phyloP scores from a whole-genome alignment of 305 asterid species.

The Fraxinus albicans region DNA sequence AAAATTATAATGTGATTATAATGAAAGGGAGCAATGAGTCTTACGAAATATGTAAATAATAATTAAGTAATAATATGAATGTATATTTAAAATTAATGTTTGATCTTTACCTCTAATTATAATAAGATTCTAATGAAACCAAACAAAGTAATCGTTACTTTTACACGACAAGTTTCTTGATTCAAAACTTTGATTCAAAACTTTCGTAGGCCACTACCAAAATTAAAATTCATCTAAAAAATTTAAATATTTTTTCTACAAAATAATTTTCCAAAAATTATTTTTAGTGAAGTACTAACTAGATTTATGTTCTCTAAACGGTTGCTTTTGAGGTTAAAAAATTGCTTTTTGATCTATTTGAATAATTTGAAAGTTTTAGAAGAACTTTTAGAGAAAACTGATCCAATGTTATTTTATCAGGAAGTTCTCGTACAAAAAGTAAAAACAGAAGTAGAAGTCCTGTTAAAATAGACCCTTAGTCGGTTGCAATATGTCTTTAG shows the following conservation, averaged over 20 bases:
- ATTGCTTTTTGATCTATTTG: too few relatives aligned
- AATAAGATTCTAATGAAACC: background rate
- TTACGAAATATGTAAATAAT: background rate
- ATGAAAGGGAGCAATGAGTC: background rate
- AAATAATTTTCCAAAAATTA: background rate
- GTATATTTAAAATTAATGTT: background rate
- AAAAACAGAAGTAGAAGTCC: too few relatives aligned
- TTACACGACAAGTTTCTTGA: background rate
- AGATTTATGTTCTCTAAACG: background rate
- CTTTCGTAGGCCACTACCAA: background rate
- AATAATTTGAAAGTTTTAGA: background rate
- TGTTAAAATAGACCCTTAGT: background rate
- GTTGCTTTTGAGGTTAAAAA: background rate
- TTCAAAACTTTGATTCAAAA: background rate
- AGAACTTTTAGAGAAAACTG: background rate
- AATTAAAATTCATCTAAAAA: background rate
- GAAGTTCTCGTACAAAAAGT: too few relatives aligned
- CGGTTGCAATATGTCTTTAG: background rate
- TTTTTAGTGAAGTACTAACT: background rate
- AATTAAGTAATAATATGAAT: too few relatives aligned
- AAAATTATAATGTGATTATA: too few relatives aligned
- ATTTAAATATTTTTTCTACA: background rate
- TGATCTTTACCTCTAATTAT: background rate
- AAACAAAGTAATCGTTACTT: too few relatives aligned
- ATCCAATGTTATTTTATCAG: background rate